phyloP scores from a whole-genome alignment of 331 rosid genomes.

The Phaseolus coccineus region DNA sequence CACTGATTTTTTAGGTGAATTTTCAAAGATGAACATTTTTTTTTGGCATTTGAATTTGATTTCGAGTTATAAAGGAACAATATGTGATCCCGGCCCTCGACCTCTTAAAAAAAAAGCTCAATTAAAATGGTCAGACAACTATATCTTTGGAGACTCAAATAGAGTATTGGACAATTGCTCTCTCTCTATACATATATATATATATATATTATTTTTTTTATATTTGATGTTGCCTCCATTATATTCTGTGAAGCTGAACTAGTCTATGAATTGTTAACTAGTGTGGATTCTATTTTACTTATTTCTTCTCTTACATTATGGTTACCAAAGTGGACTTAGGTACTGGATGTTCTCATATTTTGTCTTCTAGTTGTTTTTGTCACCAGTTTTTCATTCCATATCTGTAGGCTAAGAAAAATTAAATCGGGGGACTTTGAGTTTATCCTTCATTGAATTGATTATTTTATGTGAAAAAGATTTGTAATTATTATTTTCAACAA shows the following conservation, averaged over 20 bases:
- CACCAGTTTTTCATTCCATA: conserved; percentile 25
- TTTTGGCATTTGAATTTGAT: neutral
- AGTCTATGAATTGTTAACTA: conserved; percentile 7
- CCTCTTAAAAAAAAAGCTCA: neutral
- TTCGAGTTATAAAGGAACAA: neutral
- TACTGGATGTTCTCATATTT: conserved; percentile 2
- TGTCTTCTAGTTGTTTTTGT: conserved; percentile 35
- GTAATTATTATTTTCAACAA: conserved; percentile 17
- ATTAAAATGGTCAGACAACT: neutral
- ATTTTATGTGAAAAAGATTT: conserved; percentile 29
- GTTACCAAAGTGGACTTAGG: conserved; percentile 28
- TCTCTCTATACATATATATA: neutral
- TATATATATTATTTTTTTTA: neutral
- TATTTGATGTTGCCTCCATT: conserved; percentile 8
- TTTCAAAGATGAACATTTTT: neutral
- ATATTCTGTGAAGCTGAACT: conserved; percentile 25
- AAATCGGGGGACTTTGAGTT: neutral
- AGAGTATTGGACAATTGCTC: neutral
- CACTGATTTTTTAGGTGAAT: conserved; percentile 7
- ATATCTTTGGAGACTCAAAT: conserved; percentile 12
- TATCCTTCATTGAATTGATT: conserved; percentile 26
- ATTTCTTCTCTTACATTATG: conserved; percentile 20
- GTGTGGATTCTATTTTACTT: conserved; percentile 31
- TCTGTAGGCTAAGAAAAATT: conserved; percentile 10
- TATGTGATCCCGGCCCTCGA: neutral